Base-by-base conservation (phyloP, 257 asterid genomes). In the Salvia hispanica region DNA sequence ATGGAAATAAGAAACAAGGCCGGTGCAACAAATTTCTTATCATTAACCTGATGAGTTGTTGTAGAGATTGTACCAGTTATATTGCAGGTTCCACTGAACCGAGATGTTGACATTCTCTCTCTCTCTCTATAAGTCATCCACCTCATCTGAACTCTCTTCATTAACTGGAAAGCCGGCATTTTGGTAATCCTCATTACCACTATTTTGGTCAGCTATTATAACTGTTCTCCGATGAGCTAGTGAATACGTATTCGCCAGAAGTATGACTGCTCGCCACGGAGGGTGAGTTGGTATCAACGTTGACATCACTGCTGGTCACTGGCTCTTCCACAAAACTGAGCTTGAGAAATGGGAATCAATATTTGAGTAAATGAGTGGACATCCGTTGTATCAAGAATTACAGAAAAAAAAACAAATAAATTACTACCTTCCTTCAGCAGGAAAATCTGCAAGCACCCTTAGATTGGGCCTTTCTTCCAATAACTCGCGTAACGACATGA, bases 371-470 rank as follows among this genome's bases (percentile, higher is more conserved):
- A 25, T 43, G 10, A 31, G 39, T 25, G 37, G 44, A 21, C 25
- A 68, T 52, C 70, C 57, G 37, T 34, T 42, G 37, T 25, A 59
- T 44, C 44, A 47, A 39, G 66, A 25, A 61, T 48, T 25, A 45
- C 34, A 54, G 21, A 48, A n/a, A 73, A 11, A 66, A 14, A 18
- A 75, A 78, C 69, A 36, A 15, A 45, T 7, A 50, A 39, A 69
- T 43, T 65, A 59, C 53, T 69, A 86, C 95, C 94, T 77, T 72
- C 83, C 92, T 57, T 83, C 86, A 12, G 80, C 64, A 63, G 97
- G 88, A 67, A 88, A 91, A 54, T 88, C 96, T 18, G 97, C 90
- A 51, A 88, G 73, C 72, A 91, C 74, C 7, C 76, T 60, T 52
- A 91, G 73, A 66, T 76, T 69, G 60, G 96, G 95, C 74, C 96